These are phyloP conservation scores for Periconia macrospinosa DNA, from an alignment of 2,329 filamentous ascomycete genomes.

Conservation along the genomic window DNA sequence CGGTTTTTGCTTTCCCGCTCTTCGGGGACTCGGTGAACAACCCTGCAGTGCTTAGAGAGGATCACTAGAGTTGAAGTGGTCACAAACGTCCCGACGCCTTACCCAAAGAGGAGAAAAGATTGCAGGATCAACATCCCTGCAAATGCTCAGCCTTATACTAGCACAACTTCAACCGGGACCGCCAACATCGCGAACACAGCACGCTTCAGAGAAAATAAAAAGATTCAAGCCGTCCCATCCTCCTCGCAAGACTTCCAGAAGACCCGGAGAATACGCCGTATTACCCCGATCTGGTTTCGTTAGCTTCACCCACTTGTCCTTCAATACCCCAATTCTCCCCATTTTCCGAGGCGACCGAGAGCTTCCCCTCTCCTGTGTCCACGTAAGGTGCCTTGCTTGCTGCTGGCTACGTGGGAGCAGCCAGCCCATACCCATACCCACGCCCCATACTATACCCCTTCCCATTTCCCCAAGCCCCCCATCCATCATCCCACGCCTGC, in stretches of 20 bases:
- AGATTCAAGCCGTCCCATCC: conserved; percentile 14
- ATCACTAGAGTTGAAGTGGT: neutral
- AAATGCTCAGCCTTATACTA: conserved; percentile 18
- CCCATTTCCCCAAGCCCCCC: neutral
- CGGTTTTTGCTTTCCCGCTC: no score
- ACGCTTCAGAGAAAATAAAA: conserved; percentile 16
- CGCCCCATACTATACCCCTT: neutral
- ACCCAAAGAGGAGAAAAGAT: conserved; percentile 1
- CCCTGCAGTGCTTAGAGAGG: neutral
- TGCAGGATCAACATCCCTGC: neutral
- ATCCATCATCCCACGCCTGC: neutral
- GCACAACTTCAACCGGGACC: neutral
- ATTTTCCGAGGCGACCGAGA: neutral
- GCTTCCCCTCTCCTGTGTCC: neutral
- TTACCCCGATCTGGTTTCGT: conserved; percentile 7
- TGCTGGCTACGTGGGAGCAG: conserved; percentile 9
- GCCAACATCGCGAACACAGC: conserved; percentile 9
- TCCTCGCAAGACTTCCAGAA: neutral
- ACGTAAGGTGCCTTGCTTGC: neutral
- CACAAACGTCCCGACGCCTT: neutral
- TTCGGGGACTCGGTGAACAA: neutral
- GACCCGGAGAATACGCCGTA: neutral
- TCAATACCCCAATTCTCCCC: neutral
- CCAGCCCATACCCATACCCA: conserved; percentile 1
- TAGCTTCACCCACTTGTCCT: neutral